Evolutionary conservation across 257 asterid species (phyloP).

Genomic region (Solanum pennellii): DNA sequence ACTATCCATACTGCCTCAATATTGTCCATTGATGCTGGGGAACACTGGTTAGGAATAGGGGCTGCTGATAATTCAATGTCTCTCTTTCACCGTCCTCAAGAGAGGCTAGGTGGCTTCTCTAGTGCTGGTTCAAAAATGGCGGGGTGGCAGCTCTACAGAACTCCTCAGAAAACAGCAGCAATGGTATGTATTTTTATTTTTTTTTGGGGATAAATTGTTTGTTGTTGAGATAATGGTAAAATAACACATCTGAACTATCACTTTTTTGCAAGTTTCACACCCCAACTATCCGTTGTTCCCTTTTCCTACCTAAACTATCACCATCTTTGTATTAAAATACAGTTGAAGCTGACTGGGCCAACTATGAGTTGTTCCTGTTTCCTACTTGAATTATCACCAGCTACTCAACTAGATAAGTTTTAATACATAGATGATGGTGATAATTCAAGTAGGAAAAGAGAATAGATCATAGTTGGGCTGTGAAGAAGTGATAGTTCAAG

Average conservation of each 20-base stretch:
- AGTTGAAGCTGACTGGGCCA: background rate
- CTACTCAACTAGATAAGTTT: background rate
- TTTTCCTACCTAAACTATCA: background rate
- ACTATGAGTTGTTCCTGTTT: background rate
- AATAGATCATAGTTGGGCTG: background rate
- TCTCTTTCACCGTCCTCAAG: conserved; percentile 93
- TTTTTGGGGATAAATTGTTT: background rate
- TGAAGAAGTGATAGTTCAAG: background rate
- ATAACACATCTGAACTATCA: background rate
- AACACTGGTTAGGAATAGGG: conserved; percentile 92
- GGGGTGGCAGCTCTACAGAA: conserved; percentile 97
- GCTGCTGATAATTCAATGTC: conserved; percentile 99
- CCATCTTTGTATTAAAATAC: background rate
- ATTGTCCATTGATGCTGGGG: conserved; percentile 82
- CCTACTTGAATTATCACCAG: background rate
- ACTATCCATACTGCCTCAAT: conserved; percentile 63
- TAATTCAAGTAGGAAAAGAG: background rate
- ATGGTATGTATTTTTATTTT: conserved; percentile 27
- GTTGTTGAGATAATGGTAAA: background rate
- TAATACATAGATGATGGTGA: background rate
- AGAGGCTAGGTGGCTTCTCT: conserved; percentile 72
- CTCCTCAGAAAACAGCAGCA: conserved; percentile 80
- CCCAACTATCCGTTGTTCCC: background rate
- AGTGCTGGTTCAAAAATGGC: conserved; percentile 65
- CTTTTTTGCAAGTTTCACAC: background rate